A percentile compares a stretch with the other conserved stretches of the same genome.
phyloP scores from a whole-genome alignment of 495 filamentous ascomycete species.

The Aspergillus heteromorphus region DNA sequence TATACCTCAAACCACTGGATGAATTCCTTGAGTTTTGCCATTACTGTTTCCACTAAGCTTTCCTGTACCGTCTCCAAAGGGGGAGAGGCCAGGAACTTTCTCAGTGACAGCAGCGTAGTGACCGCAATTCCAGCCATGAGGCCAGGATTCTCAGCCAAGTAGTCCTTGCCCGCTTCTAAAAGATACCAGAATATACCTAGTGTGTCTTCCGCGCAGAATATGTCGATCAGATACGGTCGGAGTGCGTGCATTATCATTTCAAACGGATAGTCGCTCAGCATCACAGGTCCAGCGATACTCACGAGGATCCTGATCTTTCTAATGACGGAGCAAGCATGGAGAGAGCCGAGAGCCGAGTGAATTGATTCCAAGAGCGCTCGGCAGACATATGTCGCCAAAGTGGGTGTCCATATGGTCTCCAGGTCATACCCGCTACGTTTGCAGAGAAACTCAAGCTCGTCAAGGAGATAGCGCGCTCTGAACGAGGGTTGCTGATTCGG shows the following conservation, averaged over 20 bases:
- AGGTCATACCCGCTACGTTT: conserved; percentile 59
- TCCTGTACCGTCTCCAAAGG: conserved; percentile 70
- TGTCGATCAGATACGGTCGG: conserved; percentile 69
- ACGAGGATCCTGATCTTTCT: conserved; percentile 80
- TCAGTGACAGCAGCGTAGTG: conserved; percentile 67
- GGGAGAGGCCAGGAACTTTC: conserved; percentile 61
- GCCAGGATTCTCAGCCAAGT: conserved; percentile 58
- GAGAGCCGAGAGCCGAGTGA: conserved; percentile 78
- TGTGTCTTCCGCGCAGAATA: conserved; percentile 87
- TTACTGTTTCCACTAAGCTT: conserved; percentile 63
- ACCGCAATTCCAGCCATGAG: conserved; percentile 76
- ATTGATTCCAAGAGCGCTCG: conserved; percentile 74
- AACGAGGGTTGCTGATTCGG: conserved; percentile 83
- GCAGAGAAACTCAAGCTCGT: conserved; percentile 72
- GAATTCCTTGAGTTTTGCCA: conserved; percentile 61
- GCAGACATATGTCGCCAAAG: conserved; percentile 67
- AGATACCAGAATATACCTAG: conserved; percentile 85
- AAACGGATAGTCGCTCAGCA: conserved; percentile 73
- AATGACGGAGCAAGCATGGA: conserved; percentile 80
- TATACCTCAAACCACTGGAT: conserved; percentile 65
- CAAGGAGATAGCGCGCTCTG: conserved; percentile 64
- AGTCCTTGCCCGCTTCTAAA: conserved; percentile 57
- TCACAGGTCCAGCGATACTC: conserved; percentile 65
- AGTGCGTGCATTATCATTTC: conserved; percentile 86
- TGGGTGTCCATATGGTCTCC: conserved; percentile 67